Conservation (phyloP, 2,329 filamentous ascomycete species). For the Sporothrix sp. region DNA sequence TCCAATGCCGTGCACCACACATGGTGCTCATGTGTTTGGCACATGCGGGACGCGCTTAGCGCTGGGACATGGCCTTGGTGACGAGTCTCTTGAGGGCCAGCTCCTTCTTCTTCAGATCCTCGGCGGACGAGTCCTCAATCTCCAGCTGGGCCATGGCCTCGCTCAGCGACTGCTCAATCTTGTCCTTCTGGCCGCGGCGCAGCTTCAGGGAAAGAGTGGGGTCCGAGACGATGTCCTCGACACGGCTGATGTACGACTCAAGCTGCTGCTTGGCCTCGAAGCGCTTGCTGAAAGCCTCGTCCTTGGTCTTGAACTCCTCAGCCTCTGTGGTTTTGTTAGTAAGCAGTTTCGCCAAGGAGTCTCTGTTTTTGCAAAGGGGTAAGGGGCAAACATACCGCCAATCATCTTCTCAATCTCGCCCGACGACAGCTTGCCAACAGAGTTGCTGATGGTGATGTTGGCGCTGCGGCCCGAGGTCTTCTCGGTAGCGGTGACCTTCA, state of each 20-base stretch:
- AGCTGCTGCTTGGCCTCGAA: conserved; percentile 99
- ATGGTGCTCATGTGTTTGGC: too few relatives aligned
- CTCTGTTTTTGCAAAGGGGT: too few relatives aligned
- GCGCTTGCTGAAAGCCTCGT: conserved; percentile 98
- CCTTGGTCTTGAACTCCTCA: conserved; percentile 96
- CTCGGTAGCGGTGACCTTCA: conserved; percentile 98
- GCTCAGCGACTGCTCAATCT: conserved; percentile 94
- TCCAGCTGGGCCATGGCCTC: conserved; percentile 97
- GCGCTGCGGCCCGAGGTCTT: conserved; percentile 96
- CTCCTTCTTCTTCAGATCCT: conserved; percentile 99
- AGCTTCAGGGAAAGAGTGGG: conserved; percentile 92
- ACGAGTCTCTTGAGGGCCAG: conserved; percentile 93
- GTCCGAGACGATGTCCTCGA: conserved; percentile 98
- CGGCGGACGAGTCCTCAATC: conserved; percentile 80
- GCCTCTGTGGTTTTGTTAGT: too few relatives aligned
- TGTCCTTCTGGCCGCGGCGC: conserved; percentile 98
- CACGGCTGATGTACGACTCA: conserved; percentile 95
- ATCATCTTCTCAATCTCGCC: conserved; percentile 98
- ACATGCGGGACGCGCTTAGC: conserved; percentile 43
- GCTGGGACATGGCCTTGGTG: conserved; percentile 94
- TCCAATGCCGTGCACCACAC: conserved; percentile 22
- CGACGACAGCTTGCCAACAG: conserved; percentile 93
- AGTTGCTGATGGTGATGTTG: conserved; percentile 99
- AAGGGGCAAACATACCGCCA: conserved; percentile 57
- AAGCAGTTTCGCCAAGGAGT: too few relatives aligned